Base-by-base conservation (phyloP, 805 yeast genomes). In the Teunomyces lycoperdinae region DNA sequence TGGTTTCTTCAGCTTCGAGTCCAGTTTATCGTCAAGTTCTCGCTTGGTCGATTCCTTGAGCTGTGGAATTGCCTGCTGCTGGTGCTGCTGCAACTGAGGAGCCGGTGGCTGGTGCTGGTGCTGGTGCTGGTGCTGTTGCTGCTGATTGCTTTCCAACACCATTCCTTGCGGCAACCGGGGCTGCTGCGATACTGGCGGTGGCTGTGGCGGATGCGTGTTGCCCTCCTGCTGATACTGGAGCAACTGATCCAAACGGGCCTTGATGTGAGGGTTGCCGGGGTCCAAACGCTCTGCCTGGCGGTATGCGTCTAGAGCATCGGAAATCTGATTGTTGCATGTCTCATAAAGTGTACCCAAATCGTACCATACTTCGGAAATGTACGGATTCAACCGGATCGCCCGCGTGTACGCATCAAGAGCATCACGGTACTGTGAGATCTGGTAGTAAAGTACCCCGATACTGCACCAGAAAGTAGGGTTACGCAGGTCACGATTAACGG, bases 381-480 rank as follows among this genome's bases (percentile, higher is more conserved):
- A 91, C 11, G 99, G 99, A 59, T 94, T 94, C 60, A 94, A 79
- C 58, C 97, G 79, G 51, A 94, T 94, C 9, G 99, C 99, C 47
- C 98, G 77, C 6, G 98, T 91, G 71, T 94, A 94, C 11, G 99
- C 99, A 66, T 94, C 98, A 54, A 94, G 75, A 1, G 99, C 99
- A 65, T 94, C 99, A 48, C 96, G 79, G 71, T 89, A 94, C 72
- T 94, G 99, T 48, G 94, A 83, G 50, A 94, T 92, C 70, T 94
- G 97, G 68, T 92, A 94, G 71, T 94, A 94, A 49, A 94, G 77
- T 11, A 94, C 99, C 65, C 99, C 99, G 60, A 87, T 87, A 30
- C 91, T 85, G 58, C 95, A 87, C 99, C 99, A 94, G 74, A 94
- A 94, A 1, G 97, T 94, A 49, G 99, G 98, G 67, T 94, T 94